Evolutionary conservation across 257 asterid species (phyloP).

Genomic region (Capsicum pubescens): DNA sequence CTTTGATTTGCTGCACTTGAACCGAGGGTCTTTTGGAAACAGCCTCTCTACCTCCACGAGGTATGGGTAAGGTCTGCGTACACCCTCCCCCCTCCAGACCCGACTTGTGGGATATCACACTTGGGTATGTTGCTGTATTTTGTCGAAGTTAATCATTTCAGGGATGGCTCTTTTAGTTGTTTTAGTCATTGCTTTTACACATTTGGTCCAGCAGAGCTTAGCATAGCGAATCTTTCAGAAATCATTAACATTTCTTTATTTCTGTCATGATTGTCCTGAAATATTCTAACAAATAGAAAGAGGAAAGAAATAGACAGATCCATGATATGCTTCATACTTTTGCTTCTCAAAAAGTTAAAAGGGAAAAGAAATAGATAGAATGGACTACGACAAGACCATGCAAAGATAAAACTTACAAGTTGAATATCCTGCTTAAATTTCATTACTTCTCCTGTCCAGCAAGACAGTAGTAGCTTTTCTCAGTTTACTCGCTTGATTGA

Average conservation of each 20-base stretch:
- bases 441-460: conserved; percentile 2
- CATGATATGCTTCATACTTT: background rate
- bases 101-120: too few species aligned
- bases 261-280: background rate
- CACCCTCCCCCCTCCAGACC: too few species aligned
- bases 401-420: background rate
- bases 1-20: too few species aligned
- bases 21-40: too few species aligned
- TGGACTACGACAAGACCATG: background rate
- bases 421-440: background rate
- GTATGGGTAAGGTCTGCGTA: too few species aligned
- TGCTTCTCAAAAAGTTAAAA: background rate
- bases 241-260: background rate
- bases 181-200: background rate
- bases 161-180: conserved; percentile 11
- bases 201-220: background rate
- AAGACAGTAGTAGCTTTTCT: background rate
- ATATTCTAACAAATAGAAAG: background rate
- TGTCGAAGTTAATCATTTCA: background rate
- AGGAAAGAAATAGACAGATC: too few species aligned
- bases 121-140: too few species aligned
- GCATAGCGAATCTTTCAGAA: background rate
- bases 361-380: background rate
- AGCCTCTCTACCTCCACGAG: too few species aligned
- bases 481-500: background rate